Evolutionary conservation across 768 basidiomycete genomes (phyloP).

Genomic region (Termitomyces sp.): DNA sequence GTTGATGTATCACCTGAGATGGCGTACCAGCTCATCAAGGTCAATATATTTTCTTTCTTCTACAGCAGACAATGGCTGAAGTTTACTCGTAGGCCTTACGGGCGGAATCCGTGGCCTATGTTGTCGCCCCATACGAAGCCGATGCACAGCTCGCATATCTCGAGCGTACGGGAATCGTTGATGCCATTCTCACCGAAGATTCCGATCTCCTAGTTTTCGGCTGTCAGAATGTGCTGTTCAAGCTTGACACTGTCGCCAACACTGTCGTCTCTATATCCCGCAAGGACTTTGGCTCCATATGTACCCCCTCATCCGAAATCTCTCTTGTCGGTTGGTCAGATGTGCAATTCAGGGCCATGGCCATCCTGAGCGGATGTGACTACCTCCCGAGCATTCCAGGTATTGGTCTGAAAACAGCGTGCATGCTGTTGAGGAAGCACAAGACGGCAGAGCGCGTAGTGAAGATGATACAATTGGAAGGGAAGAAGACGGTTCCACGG

Average conservation of each 20-base stretch:
- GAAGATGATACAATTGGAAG: conserved; percentile 71
- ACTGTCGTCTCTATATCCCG: conserved; percentile 68
- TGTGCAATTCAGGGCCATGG: conserved; percentile 87
- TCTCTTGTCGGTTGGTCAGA: conserved; percentile 90
- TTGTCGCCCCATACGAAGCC: conserved; percentile 98
- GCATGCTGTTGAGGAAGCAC: conserved; percentile 74
- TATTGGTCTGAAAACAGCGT: conserved; percentile 92
- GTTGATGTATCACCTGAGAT: conserved; percentile 96
- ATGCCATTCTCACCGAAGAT: conserved; percentile 95
- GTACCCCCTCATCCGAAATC: conserved; percentile 45
- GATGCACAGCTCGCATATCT: conserved; percentile 96
- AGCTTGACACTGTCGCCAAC: conserved; percentile 68
- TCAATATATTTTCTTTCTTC: conserved; percentile 21
- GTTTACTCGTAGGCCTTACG: conserved; percentile 64
- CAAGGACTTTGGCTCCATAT: conserved; percentile 61
- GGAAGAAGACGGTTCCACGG: conserved; percentile 76
- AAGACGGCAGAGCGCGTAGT: conserved; percentile 85
- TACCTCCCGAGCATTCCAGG: conserved; percentile 90
- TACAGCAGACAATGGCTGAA: background rate
- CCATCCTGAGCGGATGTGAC: conserved; percentile 90
- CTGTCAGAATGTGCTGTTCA: conserved; percentile 90
- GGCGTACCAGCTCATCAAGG: conserved; percentile 98
- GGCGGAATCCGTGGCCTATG: conserved; percentile 75
- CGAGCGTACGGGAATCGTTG: conserved; percentile 75
- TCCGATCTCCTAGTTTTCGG: conserved; percentile 97